Evolutionary conservation across 306 rosid species (phyloP).

Genomic region (Mucuna pruriens): DNA sequence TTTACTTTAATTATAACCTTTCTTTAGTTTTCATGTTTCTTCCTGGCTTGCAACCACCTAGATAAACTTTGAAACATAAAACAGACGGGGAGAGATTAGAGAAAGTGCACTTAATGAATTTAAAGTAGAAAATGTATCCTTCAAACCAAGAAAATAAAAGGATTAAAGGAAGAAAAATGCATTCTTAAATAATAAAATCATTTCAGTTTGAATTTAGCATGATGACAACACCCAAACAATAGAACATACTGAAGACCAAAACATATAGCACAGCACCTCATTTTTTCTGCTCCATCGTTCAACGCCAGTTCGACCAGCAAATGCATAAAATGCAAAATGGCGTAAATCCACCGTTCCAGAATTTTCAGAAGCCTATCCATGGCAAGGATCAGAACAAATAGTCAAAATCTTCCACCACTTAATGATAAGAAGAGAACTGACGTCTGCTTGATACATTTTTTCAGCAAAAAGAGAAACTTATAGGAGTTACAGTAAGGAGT

Average conservation of each 20-base stretch:
- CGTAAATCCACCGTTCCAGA: constrained; percentile 81
- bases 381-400: constrained; percentile 37
- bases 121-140: background rate
- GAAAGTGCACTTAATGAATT: constrained; percentile 5
- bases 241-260: constrained; percentile 5
- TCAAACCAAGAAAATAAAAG: background rate
- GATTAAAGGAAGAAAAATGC: background rate
- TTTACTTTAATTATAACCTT: constrained; percentile 1
- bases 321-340: constrained; percentile 91
- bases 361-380: constrained; percentile 70
- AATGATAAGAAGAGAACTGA: constrained; percentile 1
- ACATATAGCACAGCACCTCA: constrained; percentile 59
- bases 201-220: constrained; percentile 17
- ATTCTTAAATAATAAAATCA: background rate
- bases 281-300: constrained; percentile 80
- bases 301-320: constrained; percentile 86
- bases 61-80: constrained; percentile 12
- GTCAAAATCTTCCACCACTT: constrained; percentile 18
- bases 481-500: constrained; percentile 21
- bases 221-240: constrained; percentile 27
- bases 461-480: background rate
- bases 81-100: background rate
- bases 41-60: constrained; percentile 11
- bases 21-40: background rate
- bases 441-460: constrained; percentile 1